Base-by-base conservation (phyloP, 108 stramenopile species). In the Pseudonitzschia multiseries region DNA sequence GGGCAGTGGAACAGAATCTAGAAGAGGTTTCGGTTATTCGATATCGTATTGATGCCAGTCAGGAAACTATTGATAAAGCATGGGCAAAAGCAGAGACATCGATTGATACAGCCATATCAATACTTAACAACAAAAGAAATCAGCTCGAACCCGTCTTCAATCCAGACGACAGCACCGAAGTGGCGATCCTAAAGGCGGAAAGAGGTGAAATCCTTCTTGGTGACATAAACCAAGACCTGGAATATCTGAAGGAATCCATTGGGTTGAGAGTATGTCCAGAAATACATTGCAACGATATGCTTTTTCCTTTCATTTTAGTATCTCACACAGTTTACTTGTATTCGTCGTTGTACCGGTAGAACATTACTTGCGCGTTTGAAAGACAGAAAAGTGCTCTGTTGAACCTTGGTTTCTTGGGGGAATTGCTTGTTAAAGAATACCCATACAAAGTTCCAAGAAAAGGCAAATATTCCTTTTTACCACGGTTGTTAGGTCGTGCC, bases 381-480 rank as follows among this genome's bases (percentile, higher is more conserved):
- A 68, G 52, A 46, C 83, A 84, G 68, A 69, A 56, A 68, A 51
- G 68, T 29, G 86, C 89, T 46, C 74, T 93, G 43, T 73, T 89
- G 14, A 76, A 85, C n/a, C 65, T 94, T 42, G 75, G 85, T 32
- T 86, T 87, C 28, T 33, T 91, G 33, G 93, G 93, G 44, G 93
- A 92, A 76, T 31, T 78, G 4, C 71, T 79, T 50, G 91, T 92
- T 2, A 77, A 81, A 15, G 53, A 75, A 46, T 92, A 83, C 64
- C 91, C 91, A 0, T 92, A 88, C 64, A 76, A 81, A 1, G 87
- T 92, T 10, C 93, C 93, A 15, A 80, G 82, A 1, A 57, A 86
- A 46, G 93, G 90, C 29, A 92, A 82, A 68, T 94, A 87, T 71
- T 83, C 85, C 41, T 90, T 86, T 59, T 73, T 94, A 50, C 93